Evolutionary conservation across 108 stramenopile species (phyloP), one percentile per base, ranked within the genome.

Genomic region (Cyclotella cryptica): DNA sequence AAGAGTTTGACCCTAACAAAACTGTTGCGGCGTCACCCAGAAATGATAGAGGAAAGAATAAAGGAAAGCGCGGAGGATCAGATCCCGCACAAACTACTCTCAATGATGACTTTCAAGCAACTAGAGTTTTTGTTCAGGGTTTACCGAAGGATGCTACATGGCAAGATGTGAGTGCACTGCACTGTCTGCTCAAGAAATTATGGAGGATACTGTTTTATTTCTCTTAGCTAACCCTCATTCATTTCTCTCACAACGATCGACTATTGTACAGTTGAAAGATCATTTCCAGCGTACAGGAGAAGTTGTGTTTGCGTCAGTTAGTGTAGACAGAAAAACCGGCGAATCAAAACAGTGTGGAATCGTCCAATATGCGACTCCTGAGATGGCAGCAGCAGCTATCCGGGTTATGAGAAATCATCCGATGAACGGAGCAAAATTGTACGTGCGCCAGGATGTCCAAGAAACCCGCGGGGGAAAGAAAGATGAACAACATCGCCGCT

Each of bases 241-340:
- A 13, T 66, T 39, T 15, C 21, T 66, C 41, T 21, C 15, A 41
- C 42, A 30, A 43, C 14, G 26, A 21, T 47, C 21, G 12, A 72
- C 45, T 5, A 45, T 22, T 41, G n/a, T 35, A 22, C 63, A 81
- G 80, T 58, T 85, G 12, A 85, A 95, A 80, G 92, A 95, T 79
- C 94, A 95, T 70, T 95, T 95, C 59, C 71, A 79, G 27, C 35
- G 76, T 12, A 89, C 88, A 12, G 91, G 93, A 45, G 81, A 90
- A 15, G 94, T 95, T 65, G 90, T 91, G 7, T 93, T 89, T 80
- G 90, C 94, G n/a, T 90, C 90, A 19, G 81, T 95, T 21, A 88
- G 88, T 65, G 71, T 86, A 44, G 90, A 95, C 69, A 51, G 44
- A 4, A 70, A 39, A 14, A 92, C 89, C 14, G 90, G 94, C 18